Percentiles rank a stretch among this genome's conserved stretches.
These are phyloP conservation scores for Fusarium heterosporum DNA, from an alignment of 2,329 filamentous ascomycete species.

Conservation along the genomic window DNA sequence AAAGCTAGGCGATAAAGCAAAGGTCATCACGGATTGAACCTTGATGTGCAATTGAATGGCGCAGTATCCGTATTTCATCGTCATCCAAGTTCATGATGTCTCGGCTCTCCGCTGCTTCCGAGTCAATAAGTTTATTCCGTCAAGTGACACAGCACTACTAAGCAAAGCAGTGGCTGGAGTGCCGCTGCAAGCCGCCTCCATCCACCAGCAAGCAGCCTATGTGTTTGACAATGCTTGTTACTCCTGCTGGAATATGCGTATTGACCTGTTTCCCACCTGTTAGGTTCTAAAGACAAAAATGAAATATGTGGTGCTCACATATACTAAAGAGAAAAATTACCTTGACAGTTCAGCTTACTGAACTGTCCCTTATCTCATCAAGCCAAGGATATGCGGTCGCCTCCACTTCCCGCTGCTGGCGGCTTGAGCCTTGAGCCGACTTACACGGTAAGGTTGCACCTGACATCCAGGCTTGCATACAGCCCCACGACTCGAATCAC, in stretches of 20 bases:
- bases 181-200: conserved; percentile 34
- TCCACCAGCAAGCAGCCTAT: conserved; percentile 22
- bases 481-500: conserved; percentile 25
- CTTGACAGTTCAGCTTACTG: not conserved
- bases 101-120: conserved; percentile 15
- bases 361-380: not conserved
- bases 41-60: not conserved
- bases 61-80: not conserved
- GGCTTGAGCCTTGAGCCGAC: conserved; percentile 25
- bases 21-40: not conserved
- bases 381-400: not conserved
- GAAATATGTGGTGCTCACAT: not conserved
- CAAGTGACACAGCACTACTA: conserved; percentile 31
- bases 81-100: not conserved
- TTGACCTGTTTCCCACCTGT: not conserved
- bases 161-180: conserved; percentile 2
- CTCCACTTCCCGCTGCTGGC: conserved; percentile 9
- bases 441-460: conserved; percentile 7
- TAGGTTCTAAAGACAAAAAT: not conserved
- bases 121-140: conserved; percentile 1
- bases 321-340: not conserved
- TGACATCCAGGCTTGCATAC: conserved; percentile 9
- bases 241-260: not conserved
- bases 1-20: not conserved
- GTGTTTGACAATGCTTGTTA: conserved; percentile 8